phyloP scores from a whole-genome alignment of 1,139 yeast genomes.

The Diutina siamensis region DNA sequence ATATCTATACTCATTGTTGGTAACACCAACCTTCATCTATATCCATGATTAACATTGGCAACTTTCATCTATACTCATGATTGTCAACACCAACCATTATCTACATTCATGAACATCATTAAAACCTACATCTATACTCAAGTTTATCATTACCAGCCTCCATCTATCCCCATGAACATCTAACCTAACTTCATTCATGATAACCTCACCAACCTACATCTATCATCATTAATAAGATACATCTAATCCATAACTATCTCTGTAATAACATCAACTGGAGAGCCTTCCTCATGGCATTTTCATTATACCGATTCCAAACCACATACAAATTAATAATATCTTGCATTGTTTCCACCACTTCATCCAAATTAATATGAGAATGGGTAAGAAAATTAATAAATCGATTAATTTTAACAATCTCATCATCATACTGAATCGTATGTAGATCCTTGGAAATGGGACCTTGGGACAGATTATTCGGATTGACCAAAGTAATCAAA shows the following conservation, averaged over 20 bases:
- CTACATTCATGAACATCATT: too few species aligned
- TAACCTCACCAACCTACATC: background rate
- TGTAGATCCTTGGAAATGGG: background rate
- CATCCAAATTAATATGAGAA: conserved; percentile 66
- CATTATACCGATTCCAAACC: conserved; percentile 78
- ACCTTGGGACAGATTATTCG: conserved; percentile 8
- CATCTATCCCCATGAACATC: too few species aligned
- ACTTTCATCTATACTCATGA: too few species aligned
- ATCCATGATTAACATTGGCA: too few species aligned
- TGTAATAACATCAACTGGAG: conserved; percentile 28
- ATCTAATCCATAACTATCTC: too few species aligned
- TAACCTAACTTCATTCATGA: too few species aligned
- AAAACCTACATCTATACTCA: too few species aligned
- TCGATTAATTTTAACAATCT: conserved; percentile 32
- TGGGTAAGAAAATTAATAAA: conserved; percentile 60
- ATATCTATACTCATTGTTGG: too few species aligned
- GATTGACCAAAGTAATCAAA: conserved; percentile 16
- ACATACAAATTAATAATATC: conserved; percentile 72
- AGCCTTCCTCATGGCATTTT: conserved; percentile 31
- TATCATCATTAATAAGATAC: too few species aligned
- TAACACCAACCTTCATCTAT: too few species aligned
- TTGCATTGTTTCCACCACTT: conserved; percentile 71
- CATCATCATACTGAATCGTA: conserved; percentile 19
- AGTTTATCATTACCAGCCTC: too few species aligned
- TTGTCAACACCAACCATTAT: too few species aligned